Conservation (phyloP, 2,329 filamentous ascomycete species). For the Gaeumannomyces tritici region DNA sequence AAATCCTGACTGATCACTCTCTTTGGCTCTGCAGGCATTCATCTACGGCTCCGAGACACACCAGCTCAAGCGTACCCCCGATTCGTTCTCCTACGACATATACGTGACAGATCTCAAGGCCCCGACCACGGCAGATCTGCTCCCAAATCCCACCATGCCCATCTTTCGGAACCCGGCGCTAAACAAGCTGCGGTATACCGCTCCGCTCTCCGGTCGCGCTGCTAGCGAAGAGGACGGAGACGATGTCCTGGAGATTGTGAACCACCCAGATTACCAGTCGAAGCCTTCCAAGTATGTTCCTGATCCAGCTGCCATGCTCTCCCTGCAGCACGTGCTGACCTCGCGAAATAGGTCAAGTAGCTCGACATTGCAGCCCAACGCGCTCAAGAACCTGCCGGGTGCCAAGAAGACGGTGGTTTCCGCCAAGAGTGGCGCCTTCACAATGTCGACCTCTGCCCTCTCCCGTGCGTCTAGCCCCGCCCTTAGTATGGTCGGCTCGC, state of each 20-base stretch:
- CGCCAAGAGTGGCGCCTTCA: conserved; percentile 3
- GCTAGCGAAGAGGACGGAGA: conserved; percentile 9
- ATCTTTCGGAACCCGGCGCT: conserved; percentile 33
- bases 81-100: conserved; percentile 42
- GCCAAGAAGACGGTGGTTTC: conserved; percentile 10
- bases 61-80: conserved; percentile 23
- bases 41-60: conserved; percentile 42
- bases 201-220: conserved; percentile 7
- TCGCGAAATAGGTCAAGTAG: background rate
- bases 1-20: background rate
- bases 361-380: background rate
- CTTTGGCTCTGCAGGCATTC: conserved; percentile 32
- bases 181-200: conserved; percentile 8
- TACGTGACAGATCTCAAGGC: conserved; percentile 44
- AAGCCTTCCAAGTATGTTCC: conserved; percentile 2
- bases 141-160: conserved; percentile 40
- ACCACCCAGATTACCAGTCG: background rate
- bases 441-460: conserved; percentile 6
- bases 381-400: conserved; percentile 9
- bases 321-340: background rate
- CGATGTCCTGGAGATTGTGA: conserved; percentile 7
- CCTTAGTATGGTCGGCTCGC: conserved; percentile 43
- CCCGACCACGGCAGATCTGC: conserved; percentile 32
- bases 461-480: conserved; percentile 45
- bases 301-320: background rate